Evolutionary conservation across 768 basidiomycete species (phyloP), one percentile per base, ranked within the genome.

Genomic region (Crucibulum laeve): DNA sequence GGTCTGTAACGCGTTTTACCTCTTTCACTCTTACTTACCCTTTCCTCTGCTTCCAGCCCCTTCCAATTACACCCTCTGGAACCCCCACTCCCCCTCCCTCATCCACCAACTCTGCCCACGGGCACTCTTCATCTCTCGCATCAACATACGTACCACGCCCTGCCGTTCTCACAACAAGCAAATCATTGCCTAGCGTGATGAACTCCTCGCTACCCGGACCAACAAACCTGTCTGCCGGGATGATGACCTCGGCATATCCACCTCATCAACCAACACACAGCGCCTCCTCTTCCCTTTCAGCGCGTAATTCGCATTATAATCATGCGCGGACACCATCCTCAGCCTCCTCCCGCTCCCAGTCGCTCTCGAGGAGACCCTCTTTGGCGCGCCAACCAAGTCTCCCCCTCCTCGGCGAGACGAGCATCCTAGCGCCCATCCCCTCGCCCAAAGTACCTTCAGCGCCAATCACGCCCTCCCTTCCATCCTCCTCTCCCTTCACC

Each of bases 371-470:
- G 22, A 18, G 45, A 8, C 52, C 52, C 11, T 47, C 45, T 4
- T 23, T 53, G 18, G 49, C 46, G 14, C 43, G 49, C 5, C 38
- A 50, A 17, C 46, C 52, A 1, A 47, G 45, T 1, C 49, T 53
- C 15, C 44, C 49, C 7, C 46, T 50, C 6, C 39, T 53, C 11
- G 41, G 42, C 10, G 52, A 53, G 26, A 41, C 50, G 8, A 32
- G 8, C 40, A 14, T 37, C 15, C 36, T 30, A 23, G 32, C 0
- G 34, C 46, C 23, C 47, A 46, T 0, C 38, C 48, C n/a, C 36
- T 11, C 21, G 11, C 1, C 25, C 17, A 18, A 21, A 11, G 25
- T 14, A 37, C 32, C 4, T 40, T 45, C 18, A 40, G 42, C 18
- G 48, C 36, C 25, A 43, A 25, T 4, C 48, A 43, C 18, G 21